phyloP scores from a whole-genome alignment of 75 land plant species.

The Sequoiadendron giganteum region DNA sequence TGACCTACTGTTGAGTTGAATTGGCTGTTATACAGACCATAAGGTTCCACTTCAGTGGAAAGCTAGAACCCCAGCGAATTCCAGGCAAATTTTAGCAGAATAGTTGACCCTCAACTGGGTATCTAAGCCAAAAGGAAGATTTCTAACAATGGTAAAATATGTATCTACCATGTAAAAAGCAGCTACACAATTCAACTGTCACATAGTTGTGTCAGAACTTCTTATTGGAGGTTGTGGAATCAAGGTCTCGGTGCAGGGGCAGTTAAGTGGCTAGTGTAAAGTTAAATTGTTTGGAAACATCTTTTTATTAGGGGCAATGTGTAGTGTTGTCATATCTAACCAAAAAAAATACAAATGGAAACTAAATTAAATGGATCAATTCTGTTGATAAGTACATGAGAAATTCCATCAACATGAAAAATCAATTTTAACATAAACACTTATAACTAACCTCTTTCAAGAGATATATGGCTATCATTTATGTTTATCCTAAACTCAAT shows the following conservation, averaged over 20 bases:
- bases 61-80: not conserved
- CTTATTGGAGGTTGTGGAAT: not conserved
- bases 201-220: not conserved
- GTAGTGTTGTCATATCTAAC: not conserved
- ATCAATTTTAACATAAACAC: not conserved
- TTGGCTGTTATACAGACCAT: not conserved
- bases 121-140: not conserved
- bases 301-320: not conserved
- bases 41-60: not conserved
- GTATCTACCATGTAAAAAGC: not conserved
- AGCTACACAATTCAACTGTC: not conserved
- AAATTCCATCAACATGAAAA: not conserved
- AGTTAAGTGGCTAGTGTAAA: not conserved
- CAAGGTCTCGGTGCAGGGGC: not conserved
- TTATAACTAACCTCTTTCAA: not conserved
- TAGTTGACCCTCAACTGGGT: not conserved
- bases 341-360: no score
- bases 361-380: not conserved
- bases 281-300: not conserved
- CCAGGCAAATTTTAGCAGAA: not conserved
- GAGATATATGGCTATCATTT: not conserved
- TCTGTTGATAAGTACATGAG: not conserved
- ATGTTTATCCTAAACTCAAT: not conserved
- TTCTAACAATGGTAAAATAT: not conserved
- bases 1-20: no score